Conservation (phyloP, 495 filamentous ascomycete species). For the Podospora australis region DNA sequence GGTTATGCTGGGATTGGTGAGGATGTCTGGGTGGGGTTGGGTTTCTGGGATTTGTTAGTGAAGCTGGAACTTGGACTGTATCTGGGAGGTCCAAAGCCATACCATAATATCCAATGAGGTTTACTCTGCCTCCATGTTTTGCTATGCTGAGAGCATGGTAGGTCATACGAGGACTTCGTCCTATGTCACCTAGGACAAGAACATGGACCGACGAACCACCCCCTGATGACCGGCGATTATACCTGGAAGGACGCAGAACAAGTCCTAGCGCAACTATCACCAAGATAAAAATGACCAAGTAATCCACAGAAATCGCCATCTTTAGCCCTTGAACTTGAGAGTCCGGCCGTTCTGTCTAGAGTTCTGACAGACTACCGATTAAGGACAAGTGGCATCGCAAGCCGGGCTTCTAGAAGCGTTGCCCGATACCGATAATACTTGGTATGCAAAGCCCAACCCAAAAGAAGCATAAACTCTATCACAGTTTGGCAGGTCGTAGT, state of each 20-base stretch:
- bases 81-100: slow-evolving; percentile 15
- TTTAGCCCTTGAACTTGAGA: too few species aligned
- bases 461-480: too few species aligned
- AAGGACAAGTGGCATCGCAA: not conserved
- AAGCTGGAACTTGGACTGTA: not conserved
- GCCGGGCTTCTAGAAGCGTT: too few species aligned
- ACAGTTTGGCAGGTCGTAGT: not conserved
- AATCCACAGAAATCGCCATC: too few species aligned
- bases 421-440: too few species aligned
- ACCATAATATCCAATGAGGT: slow-evolving; percentile 87
- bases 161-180: slow-evolving; percentile 94
- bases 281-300: too few species aligned
- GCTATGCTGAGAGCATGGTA: slow-evolving; percentile 95
- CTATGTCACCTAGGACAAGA: slow-evolving; percentile 96
- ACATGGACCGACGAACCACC: slow-evolving; percentile 56
- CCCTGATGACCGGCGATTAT: not conserved
- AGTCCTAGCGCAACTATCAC: not conserved
- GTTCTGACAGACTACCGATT: too few species aligned
- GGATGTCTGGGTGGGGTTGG: slow-evolving; percentile 65
- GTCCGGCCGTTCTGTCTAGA: too few species aligned
- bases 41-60: slow-evolving; percentile 25
- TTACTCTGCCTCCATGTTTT: slow-evolving; percentile 69
- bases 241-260: not conserved
- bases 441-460: too few species aligned
- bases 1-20: slow-evolving; percentile 55